These are phyloP conservation scores for Tetrapisispora taiwanensis DNA, from an alignment of 805 yeast species.

Conservation along the genomic window DNA sequence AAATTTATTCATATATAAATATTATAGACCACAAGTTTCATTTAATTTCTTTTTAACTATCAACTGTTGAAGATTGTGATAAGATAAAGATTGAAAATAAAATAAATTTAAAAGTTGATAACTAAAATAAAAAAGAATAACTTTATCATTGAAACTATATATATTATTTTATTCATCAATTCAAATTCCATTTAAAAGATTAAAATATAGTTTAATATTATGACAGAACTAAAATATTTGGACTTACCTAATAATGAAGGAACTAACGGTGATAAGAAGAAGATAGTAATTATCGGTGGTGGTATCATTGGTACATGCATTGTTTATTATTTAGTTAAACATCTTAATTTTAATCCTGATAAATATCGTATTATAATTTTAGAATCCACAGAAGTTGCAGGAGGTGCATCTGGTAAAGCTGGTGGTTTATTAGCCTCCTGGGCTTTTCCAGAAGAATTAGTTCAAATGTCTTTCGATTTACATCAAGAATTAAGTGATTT, in stretches of 20 bases:
- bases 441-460: constrained; percentile 95
- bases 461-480: constrained; percentile 73
- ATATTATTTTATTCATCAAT: no score
- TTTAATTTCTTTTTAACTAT: no score
- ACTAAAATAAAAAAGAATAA: no score
- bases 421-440: constrained; percentile 91
- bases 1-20: no score
- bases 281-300: constrained; percentile 81
- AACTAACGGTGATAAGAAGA: constrained; percentile 45
- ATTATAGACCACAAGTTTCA: no score
- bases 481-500: constrained; percentile 75
- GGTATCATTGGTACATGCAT: constrained; percentile 95
- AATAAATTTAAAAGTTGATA: no score
- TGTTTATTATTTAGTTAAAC: constrained; percentile 78
- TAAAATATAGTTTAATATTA: no score
- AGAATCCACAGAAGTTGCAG: constrained; percentile 88
- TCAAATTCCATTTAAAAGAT: no score
- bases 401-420: constrained; percentile 96
- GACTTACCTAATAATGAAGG: constrained; percentile 6
- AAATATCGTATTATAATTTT: constrained; percentile 74
- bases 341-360: constrained; percentile 64
- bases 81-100: no score
- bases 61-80: no score
- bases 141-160: no score
- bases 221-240: constrained; percentile 1